phyloP scores from a whole-genome alignment of 352 stramenopile species.

The Pythium phragmitis region DNA sequence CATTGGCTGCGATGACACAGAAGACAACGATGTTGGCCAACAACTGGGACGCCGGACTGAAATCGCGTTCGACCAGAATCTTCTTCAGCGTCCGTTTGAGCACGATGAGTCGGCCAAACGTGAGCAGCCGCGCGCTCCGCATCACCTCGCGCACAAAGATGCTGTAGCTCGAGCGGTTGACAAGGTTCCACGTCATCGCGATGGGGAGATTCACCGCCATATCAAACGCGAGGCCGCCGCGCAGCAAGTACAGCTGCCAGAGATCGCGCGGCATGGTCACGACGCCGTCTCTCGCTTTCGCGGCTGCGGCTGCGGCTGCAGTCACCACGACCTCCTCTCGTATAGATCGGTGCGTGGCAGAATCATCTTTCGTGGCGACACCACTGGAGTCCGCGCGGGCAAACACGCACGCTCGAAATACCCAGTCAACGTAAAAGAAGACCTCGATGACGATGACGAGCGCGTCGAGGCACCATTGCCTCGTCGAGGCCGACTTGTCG shows the following conservation, averaged over 20 bases:
- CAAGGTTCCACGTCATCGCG: slow-evolving; percentile 49
- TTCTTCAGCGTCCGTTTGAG: slow-evolving; percentile 39
- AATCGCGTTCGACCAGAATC: slow-evolving; percentile 46
- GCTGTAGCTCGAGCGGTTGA: slow-evolving; percentile 41
- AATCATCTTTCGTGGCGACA: slow-evolving; percentile 3
- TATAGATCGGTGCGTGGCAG: slow-evolving; percentile 11
- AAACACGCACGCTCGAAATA: slow-evolving; percentile 46
- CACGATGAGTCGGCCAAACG: slow-evolving; percentile 43
- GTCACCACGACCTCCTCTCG: slow-evolving; percentile 9
- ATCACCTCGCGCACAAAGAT: slow-evolving; percentile 29
- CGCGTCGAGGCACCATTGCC: slow-evolving; percentile 38
- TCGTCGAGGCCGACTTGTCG: slow-evolving; percentile 23
- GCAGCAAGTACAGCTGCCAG: slow-evolving; percentile 34
- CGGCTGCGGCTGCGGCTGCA: not conserved
- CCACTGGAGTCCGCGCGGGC: slow-evolving; percentile 20
- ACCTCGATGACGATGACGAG: slow-evolving; percentile 37
- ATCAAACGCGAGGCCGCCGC: slow-evolving; percentile 37
- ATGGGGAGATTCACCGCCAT: slow-evolving; percentile 36
- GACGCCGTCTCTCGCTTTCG: slow-evolving; percentile 13
- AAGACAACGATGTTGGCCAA: slow-evolving; percentile 50
- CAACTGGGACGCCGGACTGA: slow-evolving; percentile 36
- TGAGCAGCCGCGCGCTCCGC: slow-evolving; percentile 40
- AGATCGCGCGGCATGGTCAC: slow-evolving; percentile 20
- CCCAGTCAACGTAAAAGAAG: slow-evolving; percentile 62
- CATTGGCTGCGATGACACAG: slow-evolving; percentile 36